These are phyloP conservation scores for Nicotiana tabacum DNA, from an alignment of 257 asterid species.

Conservation along the genomic window DNA sequence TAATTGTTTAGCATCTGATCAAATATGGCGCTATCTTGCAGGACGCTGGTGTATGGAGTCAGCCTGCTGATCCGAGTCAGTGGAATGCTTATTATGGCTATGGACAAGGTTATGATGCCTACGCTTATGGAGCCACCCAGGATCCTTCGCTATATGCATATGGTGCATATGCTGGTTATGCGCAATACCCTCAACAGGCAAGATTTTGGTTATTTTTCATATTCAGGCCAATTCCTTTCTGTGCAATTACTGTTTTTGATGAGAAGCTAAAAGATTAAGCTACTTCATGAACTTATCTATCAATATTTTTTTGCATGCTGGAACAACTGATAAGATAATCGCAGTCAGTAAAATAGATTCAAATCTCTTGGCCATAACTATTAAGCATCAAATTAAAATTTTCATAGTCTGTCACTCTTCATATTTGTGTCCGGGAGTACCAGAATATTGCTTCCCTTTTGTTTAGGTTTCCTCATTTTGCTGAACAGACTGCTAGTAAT, in stretches of 20 bases:
- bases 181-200: constrained; percentile 82
- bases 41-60: constrained; percentile 76
- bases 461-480: background rate
- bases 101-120: constrained; percentile 95
- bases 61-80: constrained; percentile 79
- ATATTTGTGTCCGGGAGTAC: background rate
- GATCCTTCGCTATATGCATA: constrained; percentile 81
- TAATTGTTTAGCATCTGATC: background rate
- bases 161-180: constrained; percentile 82
- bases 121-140: constrained; percentile 73
- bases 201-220: constrained; percentile 2
- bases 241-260: background rate
- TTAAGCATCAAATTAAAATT: background rate
- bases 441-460: background rate
- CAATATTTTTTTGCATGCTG: background rate
- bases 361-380: background rate
- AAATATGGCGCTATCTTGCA: constrained; percentile 24
- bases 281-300: background rate
- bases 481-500: background rate
- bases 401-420: background rate
- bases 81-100: constrained; percentile 83
- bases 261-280: background rate
- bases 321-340: background rate
- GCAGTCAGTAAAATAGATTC: background rate
- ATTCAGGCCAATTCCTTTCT: background rate